Evolutionary conservation across 306 rosid genomes (phyloP).

Genomic region (Quillaja saponaria): DNA sequence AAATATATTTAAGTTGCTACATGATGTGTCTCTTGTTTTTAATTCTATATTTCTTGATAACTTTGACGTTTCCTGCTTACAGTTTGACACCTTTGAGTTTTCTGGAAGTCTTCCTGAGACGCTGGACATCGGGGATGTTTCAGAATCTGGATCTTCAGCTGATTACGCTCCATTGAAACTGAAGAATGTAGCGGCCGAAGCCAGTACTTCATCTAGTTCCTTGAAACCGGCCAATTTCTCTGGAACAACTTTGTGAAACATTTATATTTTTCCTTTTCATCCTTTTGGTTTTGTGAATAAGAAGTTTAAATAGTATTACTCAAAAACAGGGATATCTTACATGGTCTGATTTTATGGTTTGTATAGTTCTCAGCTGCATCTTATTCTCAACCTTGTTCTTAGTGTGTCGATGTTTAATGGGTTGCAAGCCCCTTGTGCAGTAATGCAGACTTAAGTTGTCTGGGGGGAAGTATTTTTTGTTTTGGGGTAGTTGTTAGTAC

Average conservation of each 20-base stretch:
- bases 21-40: not conserved
- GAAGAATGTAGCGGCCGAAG: constrained; percentile 56
- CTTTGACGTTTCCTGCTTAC: constrained; percentile 11
- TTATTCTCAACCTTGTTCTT: constrained; percentile 10
- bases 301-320: not conserved
- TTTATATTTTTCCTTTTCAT: not conserved
- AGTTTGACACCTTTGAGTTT: constrained; percentile 51
- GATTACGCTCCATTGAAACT: constrained; percentile 46
- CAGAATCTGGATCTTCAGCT: constrained; percentile 50
- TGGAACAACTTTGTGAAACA: constrained; percentile 33
- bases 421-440: constrained; percentile 26
- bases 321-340: not conserved
- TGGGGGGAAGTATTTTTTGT: constrained; percentile 27
- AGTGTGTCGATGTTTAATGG: constrained; percentile 24
- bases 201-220: constrained; percentile 51
- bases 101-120: constrained; percentile 77
- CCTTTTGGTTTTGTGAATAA: not conserved
- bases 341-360: not conserved
- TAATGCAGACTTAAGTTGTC: constrained; percentile 19
- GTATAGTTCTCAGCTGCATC: constrained; percentile 40
- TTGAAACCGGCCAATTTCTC: constrained; percentile 23
- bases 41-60: not conserved
- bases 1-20: no score
- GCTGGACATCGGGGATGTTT: constrained; percentile 82
- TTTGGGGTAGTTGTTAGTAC: not conserved